A percentile compares a stretch with the other conserved stretches of the same genome.
Evolutionary conservation across 2,329 filamentous ascomycete genomes (phyloP).

Genomic region (Penicillium brasilianum): DNA sequence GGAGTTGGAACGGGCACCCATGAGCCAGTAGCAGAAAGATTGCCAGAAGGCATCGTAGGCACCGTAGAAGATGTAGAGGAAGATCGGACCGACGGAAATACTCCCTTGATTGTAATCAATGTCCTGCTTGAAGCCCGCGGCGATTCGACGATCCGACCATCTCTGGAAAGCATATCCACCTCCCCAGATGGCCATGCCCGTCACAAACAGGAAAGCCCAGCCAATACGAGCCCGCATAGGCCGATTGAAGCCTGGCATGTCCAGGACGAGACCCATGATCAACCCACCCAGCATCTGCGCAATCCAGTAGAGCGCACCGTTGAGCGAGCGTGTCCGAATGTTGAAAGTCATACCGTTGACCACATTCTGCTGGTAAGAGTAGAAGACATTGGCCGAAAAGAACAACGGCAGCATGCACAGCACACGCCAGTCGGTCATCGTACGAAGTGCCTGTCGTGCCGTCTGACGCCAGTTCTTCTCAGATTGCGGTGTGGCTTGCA

Average conservation of each 20-base stretch:
- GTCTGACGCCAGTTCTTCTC: constrained; percentile 47
- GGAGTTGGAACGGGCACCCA: constrained; percentile 53
- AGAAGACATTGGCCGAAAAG: constrained; percentile 62
- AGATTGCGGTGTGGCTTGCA: constrained; percentile 45
- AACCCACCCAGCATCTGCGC: constrained; percentile 62
- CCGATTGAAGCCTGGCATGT: constrained; percentile 51
- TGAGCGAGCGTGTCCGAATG: constrained; percentile 61
- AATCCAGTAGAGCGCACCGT: constrained; percentile 61
- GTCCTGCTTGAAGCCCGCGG: constrained; percentile 48
- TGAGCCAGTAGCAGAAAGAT: constrained; percentile 67
- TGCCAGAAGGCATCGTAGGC: constrained; percentile 72
- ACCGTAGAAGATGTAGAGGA: constrained; percentile 74
- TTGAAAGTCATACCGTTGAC: constrained; percentile 62
- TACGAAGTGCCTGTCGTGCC: constrained; percentile 41
- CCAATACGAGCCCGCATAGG: constrained; percentile 54
- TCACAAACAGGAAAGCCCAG: constrained; percentile 54
- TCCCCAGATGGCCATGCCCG: constrained; percentile 62
- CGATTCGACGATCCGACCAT: constrained; percentile 55
- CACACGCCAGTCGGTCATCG: constrained; percentile 52
- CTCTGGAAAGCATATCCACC: constrained; percentile 70
- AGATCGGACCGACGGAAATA: constrained; percentile 66
- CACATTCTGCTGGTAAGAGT: constrained; percentile 62
- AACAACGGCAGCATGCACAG: constrained; percentile 59
- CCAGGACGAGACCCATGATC: constrained; percentile 46
- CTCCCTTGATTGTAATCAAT: constrained; percentile 55